Conservation (phyloP, 257 asterid genomes). For the Schizonepeta tenuifolia region DNA sequence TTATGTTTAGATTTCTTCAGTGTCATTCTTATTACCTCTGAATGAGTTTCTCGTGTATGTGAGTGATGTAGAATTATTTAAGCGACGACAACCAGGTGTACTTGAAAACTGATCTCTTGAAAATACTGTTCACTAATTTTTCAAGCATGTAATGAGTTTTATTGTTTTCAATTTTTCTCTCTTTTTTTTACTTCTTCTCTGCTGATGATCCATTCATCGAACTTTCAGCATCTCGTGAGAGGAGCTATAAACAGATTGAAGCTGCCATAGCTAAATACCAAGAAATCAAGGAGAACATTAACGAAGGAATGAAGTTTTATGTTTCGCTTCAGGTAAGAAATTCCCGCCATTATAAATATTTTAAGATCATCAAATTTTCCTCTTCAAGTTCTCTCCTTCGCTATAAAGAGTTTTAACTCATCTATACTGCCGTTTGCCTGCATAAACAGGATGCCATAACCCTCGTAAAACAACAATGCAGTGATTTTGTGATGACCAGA, state of each 20-base stretch:
- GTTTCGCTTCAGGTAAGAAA: constrained; percentile 81
- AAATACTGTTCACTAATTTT: too few relatives aligned
- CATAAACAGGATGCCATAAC: constrained; percentile 81
- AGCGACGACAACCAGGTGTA: too few relatives aligned
- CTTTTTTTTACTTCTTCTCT: background rate
- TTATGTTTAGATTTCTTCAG: too few relatives aligned
- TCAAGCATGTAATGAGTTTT: too few relatives aligned
- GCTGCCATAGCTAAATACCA: constrained; percentile 78
- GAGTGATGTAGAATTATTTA: too few relatives aligned
- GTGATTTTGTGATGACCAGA: constrained; percentile 88
- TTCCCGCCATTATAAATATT: background rate
- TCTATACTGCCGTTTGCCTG: constrained; percentile 7
- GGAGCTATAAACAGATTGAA: constrained; percentile 78
- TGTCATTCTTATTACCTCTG: too few relatives aligned
- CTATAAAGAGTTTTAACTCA: constrained; percentile 5
- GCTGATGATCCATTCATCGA: constrained; percentile 9
- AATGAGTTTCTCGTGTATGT: too few relatives aligned
- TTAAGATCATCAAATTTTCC: background rate
- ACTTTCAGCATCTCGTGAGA: constrained; percentile 84
- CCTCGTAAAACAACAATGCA: constrained; percentile 83
- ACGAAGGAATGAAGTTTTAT: constrained; percentile 92
- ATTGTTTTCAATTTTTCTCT: too few relatives aligned
- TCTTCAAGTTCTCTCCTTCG: background rate
- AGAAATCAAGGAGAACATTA: constrained; percentile 87
- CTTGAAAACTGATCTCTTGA: too few relatives aligned